A percentile compares a stretch with the other conserved stretches of the same genome.
phyloP scores from a whole-genome alignment of 495 filamentous ascomycete genomes.

The Hypoxylon lienhwacheense region DNA sequence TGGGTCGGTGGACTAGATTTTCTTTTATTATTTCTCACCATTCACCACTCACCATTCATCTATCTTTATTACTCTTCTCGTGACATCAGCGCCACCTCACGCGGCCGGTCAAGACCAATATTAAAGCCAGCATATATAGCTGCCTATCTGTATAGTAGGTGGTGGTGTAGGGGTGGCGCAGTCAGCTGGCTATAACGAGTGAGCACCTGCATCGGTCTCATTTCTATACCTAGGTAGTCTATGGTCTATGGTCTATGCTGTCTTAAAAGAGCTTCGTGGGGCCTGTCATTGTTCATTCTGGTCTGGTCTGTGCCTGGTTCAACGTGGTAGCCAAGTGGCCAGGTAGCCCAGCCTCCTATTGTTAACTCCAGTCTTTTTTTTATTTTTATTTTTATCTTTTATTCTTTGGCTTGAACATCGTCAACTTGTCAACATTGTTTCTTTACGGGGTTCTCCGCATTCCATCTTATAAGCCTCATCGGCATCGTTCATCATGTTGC shows the following conservation, averaged over 20 bases:
- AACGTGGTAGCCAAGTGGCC: constrained; percentile 23
- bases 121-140: constrained; percentile 4
- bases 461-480: constrained; percentile 9
- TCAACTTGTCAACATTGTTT: constrained; percentile 6
- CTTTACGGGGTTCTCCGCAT: constrained; percentile 2
- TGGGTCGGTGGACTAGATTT: too few species aligned
- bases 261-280: constrained; percentile 26
- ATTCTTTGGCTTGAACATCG: too few species aligned
- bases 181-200: constrained; percentile 31
- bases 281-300: constrained; percentile 13
- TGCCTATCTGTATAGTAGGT: background rate
- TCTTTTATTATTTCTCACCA: constrained; percentile 2
- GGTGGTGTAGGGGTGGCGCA: constrained; percentile 32
- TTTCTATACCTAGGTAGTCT: background rate
- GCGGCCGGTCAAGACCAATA: constrained; percentile 17
- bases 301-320: constrained; percentile 6
- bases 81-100: constrained; percentile 14
- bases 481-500: constrained; percentile 42
- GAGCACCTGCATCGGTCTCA: too few species aligned
- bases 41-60: background rate
- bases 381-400: too few species aligned
- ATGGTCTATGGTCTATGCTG: background rate
- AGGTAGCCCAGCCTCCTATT: too few species aligned
- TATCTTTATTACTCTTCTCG: constrained; percentile 15
- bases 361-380: constrained; percentile 8